phyloP scores from a whole-genome alignment of 129 eudicot genomes.

The Calendula officinalis region DNA sequence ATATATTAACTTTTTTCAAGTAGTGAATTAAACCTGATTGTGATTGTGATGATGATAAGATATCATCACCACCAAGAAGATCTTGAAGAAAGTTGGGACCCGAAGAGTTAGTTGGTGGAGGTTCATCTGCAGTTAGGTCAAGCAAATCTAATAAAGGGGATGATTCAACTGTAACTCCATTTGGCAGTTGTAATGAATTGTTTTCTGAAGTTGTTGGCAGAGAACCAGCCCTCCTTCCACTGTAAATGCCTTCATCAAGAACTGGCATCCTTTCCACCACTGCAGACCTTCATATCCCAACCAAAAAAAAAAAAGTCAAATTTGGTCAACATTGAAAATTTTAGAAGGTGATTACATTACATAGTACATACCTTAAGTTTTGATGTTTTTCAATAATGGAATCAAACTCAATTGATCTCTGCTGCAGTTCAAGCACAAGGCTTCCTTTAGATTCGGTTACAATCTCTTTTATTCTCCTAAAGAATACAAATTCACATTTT shows the following conservation, averaged over 20 bases:
- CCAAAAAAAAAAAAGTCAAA: conserved; percentile 3
- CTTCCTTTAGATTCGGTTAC: conserved; percentile 76
- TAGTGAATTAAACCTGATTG: conserved; percentile 58
- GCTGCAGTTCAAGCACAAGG: conserved; percentile 92
- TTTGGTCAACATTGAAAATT: neutral
- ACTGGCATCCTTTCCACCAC: conserved; percentile 95
- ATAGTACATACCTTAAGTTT: conserved; percentile 57
- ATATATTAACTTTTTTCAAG: neutral
- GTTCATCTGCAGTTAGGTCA: conserved; percentile 80
- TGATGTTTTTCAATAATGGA: conserved; percentile 82
- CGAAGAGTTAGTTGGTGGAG: conserved; percentile 67
- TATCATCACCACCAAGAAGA: conserved; percentile 93
- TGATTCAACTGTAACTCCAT: conserved; percentile 60
- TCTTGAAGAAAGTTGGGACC: conserved; percentile 87
- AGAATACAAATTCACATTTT: conserved; percentile 20
- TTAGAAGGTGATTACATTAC: neutral
- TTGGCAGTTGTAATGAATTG: conserved; percentile 56
- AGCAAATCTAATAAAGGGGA: conserved; percentile 84
- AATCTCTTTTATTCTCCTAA: conserved; percentile 82
- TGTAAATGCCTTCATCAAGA: conserved; percentile 88
- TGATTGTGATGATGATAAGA: conserved; percentile 42
- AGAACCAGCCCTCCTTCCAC: conserved; percentile 81
- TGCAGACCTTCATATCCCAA: conserved; percentile 60
- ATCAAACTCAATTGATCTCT: conserved; percentile 85
- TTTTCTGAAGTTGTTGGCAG: conserved; percentile 60